A percentile compares a stretch with the other conserved stretches of the same genome.
Conservation (phyloP, 768 basidiomycete genomes). For the Mycena maculata region DNA sequence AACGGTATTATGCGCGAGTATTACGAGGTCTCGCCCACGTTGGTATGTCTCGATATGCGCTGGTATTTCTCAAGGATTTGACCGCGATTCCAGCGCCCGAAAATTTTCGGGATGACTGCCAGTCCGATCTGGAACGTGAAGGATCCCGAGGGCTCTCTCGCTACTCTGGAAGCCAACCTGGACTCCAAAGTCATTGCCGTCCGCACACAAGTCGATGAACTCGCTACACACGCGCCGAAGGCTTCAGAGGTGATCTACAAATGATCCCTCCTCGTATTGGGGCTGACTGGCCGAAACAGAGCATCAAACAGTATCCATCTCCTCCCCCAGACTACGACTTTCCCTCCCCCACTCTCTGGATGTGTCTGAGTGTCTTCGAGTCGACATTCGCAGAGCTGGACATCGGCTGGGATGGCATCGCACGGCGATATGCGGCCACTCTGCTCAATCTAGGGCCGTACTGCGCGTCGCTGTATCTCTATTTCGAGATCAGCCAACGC, state of each 20-base stretch:
- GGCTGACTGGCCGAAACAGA: conserved; percentile 48
- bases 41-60: conserved; percentile 8
- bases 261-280: neutral
- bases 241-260: conserved; percentile 68
- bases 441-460: conserved; percentile 76
- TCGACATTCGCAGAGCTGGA: conserved; percentile 45
- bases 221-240: conserved; percentile 68
- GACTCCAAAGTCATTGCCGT: conserved; percentile 83
- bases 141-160: conserved; percentile 72
- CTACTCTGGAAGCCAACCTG: conserved; percentile 74
- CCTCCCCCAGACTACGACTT: conserved; percentile 67
- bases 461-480: conserved; percentile 78
- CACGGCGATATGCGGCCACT: conserved; percentile 71
- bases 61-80: neutral
- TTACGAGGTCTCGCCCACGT: conserved; percentile 53
- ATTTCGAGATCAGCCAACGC: conserved; percentile 66
- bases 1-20: conserved; percentile 83
- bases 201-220: conserved; percentile 73
- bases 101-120: conserved; percentile 94
- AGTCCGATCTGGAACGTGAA: conserved; percentile 88
- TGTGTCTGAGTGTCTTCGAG: conserved; percentile 56
- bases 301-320: conserved; percentile 66
- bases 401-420: conserved; percentile 70
- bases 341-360: conserved; percentile 67
- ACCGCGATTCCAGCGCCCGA: conserved; percentile 61